Conservation (phyloP, 1,284 basidiomycete species). For the Volvariella volvacea region DNA sequence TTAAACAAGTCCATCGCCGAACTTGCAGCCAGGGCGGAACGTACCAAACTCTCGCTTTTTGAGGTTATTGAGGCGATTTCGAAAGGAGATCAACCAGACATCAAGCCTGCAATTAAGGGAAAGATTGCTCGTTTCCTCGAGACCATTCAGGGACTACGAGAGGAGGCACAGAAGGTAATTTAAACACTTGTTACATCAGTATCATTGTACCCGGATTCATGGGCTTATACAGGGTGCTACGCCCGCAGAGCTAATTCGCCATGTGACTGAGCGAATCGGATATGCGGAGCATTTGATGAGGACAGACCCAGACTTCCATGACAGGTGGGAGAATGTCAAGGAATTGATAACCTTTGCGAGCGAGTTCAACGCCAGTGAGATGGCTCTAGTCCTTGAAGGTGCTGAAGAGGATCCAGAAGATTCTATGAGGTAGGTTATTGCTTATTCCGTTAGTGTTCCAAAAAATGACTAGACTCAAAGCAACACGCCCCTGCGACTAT, state of each 20-base stretch:
- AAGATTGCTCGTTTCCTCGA: constrained; percentile 59
- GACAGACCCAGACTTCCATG: constrained; percentile 68
- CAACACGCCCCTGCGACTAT: constrained; percentile 66
- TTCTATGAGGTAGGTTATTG: background rate
- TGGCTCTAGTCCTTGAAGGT: constrained; percentile 9
- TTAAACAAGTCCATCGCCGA: constrained; percentile 49
- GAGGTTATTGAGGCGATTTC: constrained; percentile 57
- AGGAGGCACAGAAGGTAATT: constrained; percentile 48
- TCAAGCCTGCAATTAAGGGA: constrained; percentile 60
- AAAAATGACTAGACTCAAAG: constrained; percentile 23
- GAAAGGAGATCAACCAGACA: constrained; percentile 51
- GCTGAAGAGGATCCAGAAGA: constrained; percentile 11
- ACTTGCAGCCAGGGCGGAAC: constrained; percentile 48
- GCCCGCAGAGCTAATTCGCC: constrained; percentile 63
- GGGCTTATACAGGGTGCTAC: constrained; percentile 38
- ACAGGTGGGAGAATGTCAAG: constrained; percentile 82
- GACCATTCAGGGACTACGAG: constrained; percentile 47
- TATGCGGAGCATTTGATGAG: constrained; percentile 71
- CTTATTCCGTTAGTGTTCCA: background rate
- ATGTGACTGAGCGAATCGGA: constrained; percentile 50
- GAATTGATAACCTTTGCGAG: constrained; percentile 74
- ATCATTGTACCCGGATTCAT: constrained; percentile 3
- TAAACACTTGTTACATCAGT: background rate
- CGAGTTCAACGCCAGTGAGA: constrained; percentile 33
- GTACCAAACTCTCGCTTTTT: constrained; percentile 49